A percentile compares a stretch with the other conserved stretches of the same genome.
Evolutionary conservation across 2,329 filamentous ascomycete genomes (phyloP).

Genomic region (Monosporascus sp.): DNA sequence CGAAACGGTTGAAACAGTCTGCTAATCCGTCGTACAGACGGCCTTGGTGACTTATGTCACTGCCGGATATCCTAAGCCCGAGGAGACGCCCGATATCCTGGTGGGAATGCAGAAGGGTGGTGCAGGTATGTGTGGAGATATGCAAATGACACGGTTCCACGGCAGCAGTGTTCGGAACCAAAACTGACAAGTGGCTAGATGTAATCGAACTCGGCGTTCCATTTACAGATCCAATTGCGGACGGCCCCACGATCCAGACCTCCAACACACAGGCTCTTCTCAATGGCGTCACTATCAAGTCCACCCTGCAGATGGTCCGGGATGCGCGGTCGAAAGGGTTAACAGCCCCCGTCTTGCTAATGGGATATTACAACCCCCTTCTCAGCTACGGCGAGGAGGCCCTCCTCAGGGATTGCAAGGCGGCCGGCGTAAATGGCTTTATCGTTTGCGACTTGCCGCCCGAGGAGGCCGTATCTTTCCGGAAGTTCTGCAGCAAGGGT

Average conservation of each 20-base stretch:
- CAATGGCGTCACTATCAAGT: slow-evolving; percentile 80
- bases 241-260: slow-evolving; percentile 94
- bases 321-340: slow-evolving; percentile 73
- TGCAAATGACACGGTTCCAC: background rate
- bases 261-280: slow-evolving; percentile 85
- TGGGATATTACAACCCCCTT: slow-evolving; percentile 99
- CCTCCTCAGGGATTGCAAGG: slow-evolving; percentile 77
- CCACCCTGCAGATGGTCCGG: slow-evolving; percentile 76
- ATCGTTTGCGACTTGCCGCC: slow-evolving; percentile 94
- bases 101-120: slow-evolving; percentile 89
- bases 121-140: slow-evolving; percentile 56
- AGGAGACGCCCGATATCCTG: slow-evolving; percentile 77
- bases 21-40: slow-evolving; percentile 42
- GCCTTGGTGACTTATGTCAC: slow-evolving; percentile 96
- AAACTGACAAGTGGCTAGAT: slow-evolving; percentile 45
- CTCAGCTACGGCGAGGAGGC: slow-evolving; percentile 90
- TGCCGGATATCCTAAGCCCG: slow-evolving; percentile 80
- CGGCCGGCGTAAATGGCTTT: slow-evolving; percentile 87
- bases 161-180: background rate
- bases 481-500: slow-evolving; percentile 72
- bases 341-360: slow-evolving; percentile 78
- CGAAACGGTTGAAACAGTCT: background rate
- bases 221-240: slow-evolving; percentile 96
- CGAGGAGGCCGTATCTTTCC: slow-evolving; percentile 91
- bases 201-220: slow-evolving; percentile 93